Base-by-base conservation (phyloP, 768 basidiomycete genomes). In the Clavaria fumosa region DNA sequence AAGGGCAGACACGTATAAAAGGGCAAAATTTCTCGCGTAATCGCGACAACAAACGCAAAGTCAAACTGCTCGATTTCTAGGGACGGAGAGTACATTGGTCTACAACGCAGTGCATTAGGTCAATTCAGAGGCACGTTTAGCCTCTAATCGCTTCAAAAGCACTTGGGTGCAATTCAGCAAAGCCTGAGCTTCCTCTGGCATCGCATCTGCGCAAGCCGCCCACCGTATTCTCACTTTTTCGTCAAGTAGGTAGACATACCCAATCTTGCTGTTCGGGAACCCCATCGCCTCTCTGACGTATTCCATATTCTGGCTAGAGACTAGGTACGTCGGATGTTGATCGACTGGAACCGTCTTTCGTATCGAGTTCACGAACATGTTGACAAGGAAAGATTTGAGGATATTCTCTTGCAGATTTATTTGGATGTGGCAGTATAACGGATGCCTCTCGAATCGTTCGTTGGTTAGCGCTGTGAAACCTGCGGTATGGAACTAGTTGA, bases 361-460 rank as follows among this genome's bases (percentile, higher is more conserved):
- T 15, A 97, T 69, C 14, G 75, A 72, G 6, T 69, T 70, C n/a
- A 78, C 56, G 60, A 90, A 93, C 38, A 96, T 59, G 35, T 78
- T 76, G 36, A 96, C 81, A 22, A 97, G 72, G 52, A 90, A 70
- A 1, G 83, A 82, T 61, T 95, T 95, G 45, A 97, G 71, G 4
- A 82, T 60, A 57, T 97, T 97, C 55, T 89, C 83, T 60, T 97
- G 93, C 19, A 93, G 66, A 57, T 97, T 97, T 53, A 96, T 76
- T 65, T 84, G 81, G 34, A 85, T 53, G 45, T 72, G 75, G 58
- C 77, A 79, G 53, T 75, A 88, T 14, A 67, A 55, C 2, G 78
- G 70, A 43, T 83, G 58, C 1, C 59, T 51, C 22, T 53, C 49
- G 55, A 67, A 80, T 24, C 62, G 65, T 2, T 53, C 55, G 42